Evolutionary conservation across 441 rosid genomes (phyloP).

Genomic region (Euphorbia corollata): DNA sequence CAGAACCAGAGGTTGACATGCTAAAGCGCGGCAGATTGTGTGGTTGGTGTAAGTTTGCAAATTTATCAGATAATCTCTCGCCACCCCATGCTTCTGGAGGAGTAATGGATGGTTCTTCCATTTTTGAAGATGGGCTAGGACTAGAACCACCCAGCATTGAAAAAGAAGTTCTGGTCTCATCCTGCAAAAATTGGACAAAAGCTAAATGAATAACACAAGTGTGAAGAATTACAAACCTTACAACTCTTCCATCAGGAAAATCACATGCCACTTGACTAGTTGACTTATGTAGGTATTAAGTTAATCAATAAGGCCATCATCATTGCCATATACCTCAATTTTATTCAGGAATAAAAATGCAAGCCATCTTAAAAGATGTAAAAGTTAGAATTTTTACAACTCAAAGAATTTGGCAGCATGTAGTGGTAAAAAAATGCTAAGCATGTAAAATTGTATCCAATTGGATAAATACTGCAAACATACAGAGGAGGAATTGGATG

Average conservation of each 20-base stretch:
- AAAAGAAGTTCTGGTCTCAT: slow-evolving; percentile 46
- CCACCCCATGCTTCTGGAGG: slow-evolving; percentile 99
- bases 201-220: slow-evolving; percentile 2
- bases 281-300: neutral
- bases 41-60: slow-evolving; percentile 43
- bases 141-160: slow-evolving; percentile 37
- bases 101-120: slow-evolving; percentile 64
- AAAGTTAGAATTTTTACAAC: neutral
- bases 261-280: slow-evolving; percentile 4
- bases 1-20: slow-evolving; percentile 45
- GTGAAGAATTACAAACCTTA: slow-evolving; percentile 6
- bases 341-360: neutral
- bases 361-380: slow-evolving; percentile 3
- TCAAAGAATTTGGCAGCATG: neutral
- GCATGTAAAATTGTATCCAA: slow-evolving; percentile 9
- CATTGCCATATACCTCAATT: neutral
- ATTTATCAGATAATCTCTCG: slow-evolving; percentile 62
- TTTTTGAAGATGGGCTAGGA: slow-evolving; percentile 58
- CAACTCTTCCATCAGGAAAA: slow-evolving; percentile 5
- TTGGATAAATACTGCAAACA: neutral
- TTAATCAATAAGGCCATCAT: neutral
- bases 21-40: slow-evolving; percentile 51
- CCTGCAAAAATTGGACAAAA: slow-evolving; percentile 36
- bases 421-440: neutral
- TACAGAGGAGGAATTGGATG: slow-evolving; percentile 2